Conservation (phyloP, 2,329 filamentous ascomycete genomes). For the Macrophomina phaseolina region DNA sequence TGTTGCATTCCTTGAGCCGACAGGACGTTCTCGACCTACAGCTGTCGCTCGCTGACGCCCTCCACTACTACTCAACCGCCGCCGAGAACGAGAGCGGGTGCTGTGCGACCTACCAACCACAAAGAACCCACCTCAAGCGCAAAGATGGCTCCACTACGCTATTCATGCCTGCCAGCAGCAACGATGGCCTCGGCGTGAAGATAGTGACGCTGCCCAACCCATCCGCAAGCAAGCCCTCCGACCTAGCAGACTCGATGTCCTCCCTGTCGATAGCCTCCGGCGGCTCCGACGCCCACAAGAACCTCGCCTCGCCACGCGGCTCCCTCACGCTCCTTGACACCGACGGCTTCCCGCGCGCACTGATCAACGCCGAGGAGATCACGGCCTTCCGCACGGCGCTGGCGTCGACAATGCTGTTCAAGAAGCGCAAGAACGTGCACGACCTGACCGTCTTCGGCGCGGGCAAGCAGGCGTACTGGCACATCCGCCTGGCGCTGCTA, state of each 20-base stretch:
- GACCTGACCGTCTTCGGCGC: conserved; percentile 85
- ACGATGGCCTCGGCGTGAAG: conserved; percentile 67
- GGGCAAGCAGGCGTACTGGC: conserved; percentile 93
- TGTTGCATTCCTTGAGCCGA: conserved; percentile 61
- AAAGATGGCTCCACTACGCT: conserved; percentile 67
- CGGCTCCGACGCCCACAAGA: conserved; percentile 20
- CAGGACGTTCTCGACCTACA: conserved; percentile 65
- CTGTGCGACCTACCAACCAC: conserved; percentile 65
- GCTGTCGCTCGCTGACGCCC: conserved; percentile 62
- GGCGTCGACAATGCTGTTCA: conserved; percentile 66
- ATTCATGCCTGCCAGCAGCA: conserved; percentile 70
- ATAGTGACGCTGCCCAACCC: conserved; percentile 58
- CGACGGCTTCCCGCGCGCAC: conserved; percentile 62
- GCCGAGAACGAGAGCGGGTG: conserved; percentile 62
- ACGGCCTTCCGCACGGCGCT: conserved; percentile 73
- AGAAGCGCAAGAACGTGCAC: conserved; percentile 70
- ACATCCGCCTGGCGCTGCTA: conserved; percentile 81
- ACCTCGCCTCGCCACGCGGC: conserved; percentile 58
- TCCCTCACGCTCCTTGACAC: conserved; percentile 65
- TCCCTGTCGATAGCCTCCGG: conserved; percentile 33
- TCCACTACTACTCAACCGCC: conserved; percentile 69
- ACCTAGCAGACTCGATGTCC: conserved; percentile 30
- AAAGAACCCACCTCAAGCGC: conserved; percentile 64
- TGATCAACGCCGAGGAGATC: conserved; percentile 71
- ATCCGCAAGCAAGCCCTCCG: neutral